phyloP scores from a whole-genome alignment of 148 eudicot genomes.

The Rhododendron ovatum region DNA sequence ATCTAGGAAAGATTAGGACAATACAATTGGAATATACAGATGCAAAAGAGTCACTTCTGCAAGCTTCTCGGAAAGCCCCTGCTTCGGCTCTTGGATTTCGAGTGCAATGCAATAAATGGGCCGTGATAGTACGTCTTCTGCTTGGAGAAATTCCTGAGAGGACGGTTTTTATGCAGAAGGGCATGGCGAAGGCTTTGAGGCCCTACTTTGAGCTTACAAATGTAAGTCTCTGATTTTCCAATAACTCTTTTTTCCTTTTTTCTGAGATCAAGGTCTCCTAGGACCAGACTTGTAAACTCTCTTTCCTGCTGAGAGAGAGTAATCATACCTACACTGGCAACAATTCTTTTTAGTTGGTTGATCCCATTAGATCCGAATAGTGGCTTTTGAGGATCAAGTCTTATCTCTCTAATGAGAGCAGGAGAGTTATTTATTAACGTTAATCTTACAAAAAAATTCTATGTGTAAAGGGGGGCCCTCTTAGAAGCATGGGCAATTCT shows the following conservation, averaged over 20 bases:
- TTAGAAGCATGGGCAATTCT: background rate
- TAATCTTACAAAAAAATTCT: background rate
- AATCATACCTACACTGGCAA: too few species aligned
- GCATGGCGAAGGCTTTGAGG: constrained; percentile 87
- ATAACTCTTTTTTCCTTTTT: background rate
- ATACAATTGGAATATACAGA: constrained; percentile 94
- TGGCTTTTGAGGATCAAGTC: background rate
- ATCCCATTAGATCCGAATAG: too few species aligned
- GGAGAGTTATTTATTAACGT: background rate
- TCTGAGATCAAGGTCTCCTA: background rate
- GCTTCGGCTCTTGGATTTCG: constrained; percentile 89
- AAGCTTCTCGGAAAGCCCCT: constrained; percentile 96
- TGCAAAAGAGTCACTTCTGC: constrained; percentile 93
- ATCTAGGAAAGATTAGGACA: constrained; percentile 92
- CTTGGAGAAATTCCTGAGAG: constrained; percentile 95
- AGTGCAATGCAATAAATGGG: constrained; percentile 96
- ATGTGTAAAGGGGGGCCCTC: background rate
- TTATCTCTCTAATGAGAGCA: background rate
- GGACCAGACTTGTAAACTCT: background rate
- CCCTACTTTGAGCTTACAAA: constrained; percentile 98
- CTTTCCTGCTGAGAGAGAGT: too few species aligned
- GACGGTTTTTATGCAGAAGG: constrained; percentile 93
- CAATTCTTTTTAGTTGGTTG: too few species aligned
- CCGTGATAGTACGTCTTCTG: constrained; percentile 78
- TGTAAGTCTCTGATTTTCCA: constrained; percentile 38